phyloP scores from a whole-genome alignment of 2,329 filamentous ascomycete genomes.

The Grosmannia serpens region DNA sequence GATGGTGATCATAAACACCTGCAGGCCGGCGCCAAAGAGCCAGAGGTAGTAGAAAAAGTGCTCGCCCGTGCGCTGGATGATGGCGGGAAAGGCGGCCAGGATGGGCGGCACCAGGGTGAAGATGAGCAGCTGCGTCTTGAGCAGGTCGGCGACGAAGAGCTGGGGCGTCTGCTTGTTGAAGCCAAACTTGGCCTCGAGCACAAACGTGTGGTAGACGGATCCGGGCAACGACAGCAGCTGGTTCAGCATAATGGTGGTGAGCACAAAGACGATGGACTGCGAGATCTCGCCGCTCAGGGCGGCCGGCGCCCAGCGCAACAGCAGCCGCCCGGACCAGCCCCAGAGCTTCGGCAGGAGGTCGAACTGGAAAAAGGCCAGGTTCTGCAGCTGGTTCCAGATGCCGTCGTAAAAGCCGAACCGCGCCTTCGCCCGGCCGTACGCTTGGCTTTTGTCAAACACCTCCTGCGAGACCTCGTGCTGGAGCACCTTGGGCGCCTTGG shows the following conservation, averaged over 20 bases:
- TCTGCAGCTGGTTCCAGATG: conserved; percentile 79
- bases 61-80: conserved; percentile 86
- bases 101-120: conserved; percentile 76
- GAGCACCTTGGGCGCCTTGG: conserved; percentile 73
- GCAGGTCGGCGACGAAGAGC: conserved; percentile 78
- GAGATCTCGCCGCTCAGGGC: conserved; percentile 85
- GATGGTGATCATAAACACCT: conserved; percentile 90
- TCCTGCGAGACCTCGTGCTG: conserved; percentile 79
- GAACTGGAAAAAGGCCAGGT: conserved; percentile 78
- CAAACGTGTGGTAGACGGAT: conserved; percentile 87
- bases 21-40: conserved; percentile 80
- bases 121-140: conserved; percentile 80
- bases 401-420: conserved; percentile 73
- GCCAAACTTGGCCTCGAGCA: conserved; percentile 91
- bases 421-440: conserved; percentile 91
- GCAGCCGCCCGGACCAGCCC: conserved; percentile 64
- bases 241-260: conserved; percentile 73
- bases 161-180: conserved; percentile 97
- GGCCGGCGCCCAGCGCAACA: conserved; percentile 62
- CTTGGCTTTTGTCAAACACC: conserved; percentile 91
- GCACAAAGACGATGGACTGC: conserved; percentile 85
- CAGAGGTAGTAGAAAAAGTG: conserved; percentile 98
- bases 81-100: conserved; percentile 82
- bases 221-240: conserved; percentile 69
- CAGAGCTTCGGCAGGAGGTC: conserved; percentile 87